Conservation (phyloP, 2,329 filamentous ascomycete genomes). For the Pseudocercospora vitis region DNA sequence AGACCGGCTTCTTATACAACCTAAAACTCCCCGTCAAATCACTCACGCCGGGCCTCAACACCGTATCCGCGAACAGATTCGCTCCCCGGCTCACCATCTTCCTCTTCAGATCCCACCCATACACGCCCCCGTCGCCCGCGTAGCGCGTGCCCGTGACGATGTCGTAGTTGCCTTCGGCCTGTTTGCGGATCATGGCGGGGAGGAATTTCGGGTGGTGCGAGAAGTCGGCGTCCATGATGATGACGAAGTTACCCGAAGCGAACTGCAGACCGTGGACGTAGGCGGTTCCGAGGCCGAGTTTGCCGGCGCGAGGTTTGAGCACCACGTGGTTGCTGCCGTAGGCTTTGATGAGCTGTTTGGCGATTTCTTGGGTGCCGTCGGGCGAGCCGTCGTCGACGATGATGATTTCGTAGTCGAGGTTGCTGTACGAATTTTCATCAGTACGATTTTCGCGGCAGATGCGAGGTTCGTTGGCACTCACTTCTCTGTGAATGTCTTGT, state of each 20-base stretch:
- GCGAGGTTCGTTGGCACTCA: slow-evolving; percentile 47
- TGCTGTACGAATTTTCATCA: slow-evolving; percentile 53
- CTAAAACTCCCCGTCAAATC: slow-evolving; percentile 94
- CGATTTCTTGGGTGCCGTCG: slow-evolving; percentile 89
- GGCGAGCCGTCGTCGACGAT: slow-evolving; percentile 98
- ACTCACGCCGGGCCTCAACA: slow-evolving; percentile 88
- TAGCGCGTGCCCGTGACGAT: slow-evolving; percentile 97
- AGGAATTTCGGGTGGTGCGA: slow-evolving; percentile 99
- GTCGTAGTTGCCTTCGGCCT: slow-evolving; percentile 78
- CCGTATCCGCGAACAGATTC: slow-evolving; percentile 93
- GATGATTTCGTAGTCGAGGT: slow-evolving; percentile 94
- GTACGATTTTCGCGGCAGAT: not conserved
- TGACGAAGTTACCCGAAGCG: slow-evolving; percentile 87
- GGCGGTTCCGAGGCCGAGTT: slow-evolving; percentile 93
- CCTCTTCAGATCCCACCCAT: slow-evolving; percentile 88
- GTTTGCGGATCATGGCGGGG: slow-evolving; percentile 82
- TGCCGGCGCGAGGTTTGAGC: slow-evolving; percentile 86
- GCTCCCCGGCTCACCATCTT: slow-evolving; percentile 78
- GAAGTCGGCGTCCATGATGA: slow-evolving; percentile 99
- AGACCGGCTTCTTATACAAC: slow-evolving; percentile 85
- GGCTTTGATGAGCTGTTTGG: slow-evolving; percentile 82
- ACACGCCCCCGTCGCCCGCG: slow-evolving; percentile 75
- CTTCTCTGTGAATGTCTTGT: slow-evolving; percentile 87
- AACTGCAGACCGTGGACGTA: slow-evolving; percentile 95
- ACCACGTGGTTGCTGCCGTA: slow-evolving; percentile 71